Conservation (phyloP, 1,284 basidiomycete genomes). For the Fomitopsis palustris region DNA sequence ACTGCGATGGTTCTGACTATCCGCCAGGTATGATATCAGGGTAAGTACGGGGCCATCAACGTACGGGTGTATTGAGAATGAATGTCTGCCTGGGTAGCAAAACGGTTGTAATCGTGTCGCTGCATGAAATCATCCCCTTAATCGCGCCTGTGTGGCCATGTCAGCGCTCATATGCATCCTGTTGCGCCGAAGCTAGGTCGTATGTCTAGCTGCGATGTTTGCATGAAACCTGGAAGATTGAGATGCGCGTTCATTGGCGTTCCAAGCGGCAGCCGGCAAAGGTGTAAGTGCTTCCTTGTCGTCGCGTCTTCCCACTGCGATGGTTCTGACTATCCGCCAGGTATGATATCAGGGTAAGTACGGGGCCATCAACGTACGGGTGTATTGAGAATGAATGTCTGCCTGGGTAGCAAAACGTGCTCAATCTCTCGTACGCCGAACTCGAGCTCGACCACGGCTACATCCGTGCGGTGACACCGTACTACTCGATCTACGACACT, state of each 20-base stretch:
- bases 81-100: slow-evolving; percentile 23
- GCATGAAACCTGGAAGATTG: too few species aligned
- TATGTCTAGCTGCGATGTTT: too few species aligned
- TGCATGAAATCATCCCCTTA: too few species aligned
- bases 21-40: slow-evolving; percentile 36
- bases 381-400: not conserved
- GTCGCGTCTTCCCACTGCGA: not conserved
- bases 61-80: not conserved
- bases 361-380: too few species aligned
- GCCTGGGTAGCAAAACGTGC: slow-evolving; percentile 36
- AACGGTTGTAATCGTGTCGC: too few species aligned
- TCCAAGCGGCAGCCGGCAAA: slow-evolving; percentile 39
- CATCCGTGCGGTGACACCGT: slow-evolving; percentile 43
- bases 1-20: not conserved
- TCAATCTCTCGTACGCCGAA: slow-evolving; percentile 45
- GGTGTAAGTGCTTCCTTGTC: slow-evolving; percentile 26
- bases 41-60: slow-evolving; percentile 22
- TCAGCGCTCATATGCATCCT: too few species aligned
- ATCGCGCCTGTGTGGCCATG: too few species aligned
- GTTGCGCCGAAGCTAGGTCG: too few species aligned
- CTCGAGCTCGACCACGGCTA: slow-evolving; percentile 46
- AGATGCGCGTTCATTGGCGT: too few species aligned
- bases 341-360: slow-evolving; percentile 37
- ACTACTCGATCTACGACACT: slow-evolving; percentile 42
- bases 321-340: slow-evolving; percentile 13